Evolutionary conservation across 129 eudicot species (phyloP).

Genomic region (Kitagawia praeruptora): DNA sequence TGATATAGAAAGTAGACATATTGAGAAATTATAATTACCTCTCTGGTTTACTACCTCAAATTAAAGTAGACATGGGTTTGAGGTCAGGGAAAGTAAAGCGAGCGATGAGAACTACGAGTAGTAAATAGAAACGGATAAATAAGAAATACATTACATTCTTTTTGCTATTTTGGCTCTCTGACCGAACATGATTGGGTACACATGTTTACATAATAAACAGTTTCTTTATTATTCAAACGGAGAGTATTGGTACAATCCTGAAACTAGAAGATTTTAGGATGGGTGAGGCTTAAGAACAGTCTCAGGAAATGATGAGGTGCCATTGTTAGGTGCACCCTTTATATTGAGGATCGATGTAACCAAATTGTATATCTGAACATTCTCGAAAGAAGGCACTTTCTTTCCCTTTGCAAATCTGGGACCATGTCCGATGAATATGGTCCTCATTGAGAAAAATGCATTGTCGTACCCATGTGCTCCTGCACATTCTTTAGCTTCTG

Average conservation of each 20-base stretch:
- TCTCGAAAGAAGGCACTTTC: conserved; percentile 12
- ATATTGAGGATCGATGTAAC: conserved; percentile 7
- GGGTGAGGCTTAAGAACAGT: not conserved
- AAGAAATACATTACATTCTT: too few relatives aligned
- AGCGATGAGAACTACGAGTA: too few relatives aligned
- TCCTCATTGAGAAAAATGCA: conserved; percentile 11
- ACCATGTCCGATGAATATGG: conserved; percentile 9
- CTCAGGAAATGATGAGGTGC: not conserved
- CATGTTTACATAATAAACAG: not conserved
- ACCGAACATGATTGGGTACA: not conserved
- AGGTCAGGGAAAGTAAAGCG: too few relatives aligned
- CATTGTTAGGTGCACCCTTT: conserved; percentile 1
- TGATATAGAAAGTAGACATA: too few relatives aligned
- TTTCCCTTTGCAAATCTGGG: not conserved
- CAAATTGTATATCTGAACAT: conserved; percentile 11
- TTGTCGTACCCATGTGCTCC: conserved; percentile 12
- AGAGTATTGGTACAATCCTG: not conserved
- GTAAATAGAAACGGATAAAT: too few relatives aligned
- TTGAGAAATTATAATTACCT: too few relatives aligned
- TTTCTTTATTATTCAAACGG: not conserved
- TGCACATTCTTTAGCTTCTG: not conserved
- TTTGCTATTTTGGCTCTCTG: too few relatives aligned
- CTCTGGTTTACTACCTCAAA: too few relatives aligned
- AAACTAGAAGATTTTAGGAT: not conserved
- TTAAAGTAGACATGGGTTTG: too few relatives aligned